These are phyloP conservation scores for Bipolaris bicolor DNA, from an alignment of 2,329 filamentous ascomycete species.

Conservation along the genomic window DNA sequence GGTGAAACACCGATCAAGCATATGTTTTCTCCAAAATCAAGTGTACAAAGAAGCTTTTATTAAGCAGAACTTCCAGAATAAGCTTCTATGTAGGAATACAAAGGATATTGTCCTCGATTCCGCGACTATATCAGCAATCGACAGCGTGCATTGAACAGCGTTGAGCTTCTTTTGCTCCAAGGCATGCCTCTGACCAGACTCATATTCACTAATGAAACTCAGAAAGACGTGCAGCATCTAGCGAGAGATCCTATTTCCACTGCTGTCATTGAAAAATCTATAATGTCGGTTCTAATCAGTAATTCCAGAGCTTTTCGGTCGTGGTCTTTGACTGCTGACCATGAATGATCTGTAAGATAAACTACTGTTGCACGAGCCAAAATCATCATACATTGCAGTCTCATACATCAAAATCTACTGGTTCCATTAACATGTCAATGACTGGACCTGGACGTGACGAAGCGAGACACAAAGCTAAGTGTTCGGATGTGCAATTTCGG, in stretches of 20 bases:
- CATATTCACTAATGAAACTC: slow-evolving; percentile 66
- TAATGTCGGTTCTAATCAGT: slow-evolving; percentile 64
- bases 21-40: slow-evolving; percentile 55
- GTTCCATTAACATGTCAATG: background rate
- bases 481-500: slow-evolving; percentile 65
- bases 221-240: slow-evolving; percentile 67
- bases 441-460: slow-evolving; percentile 22
- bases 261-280: slow-evolving; percentile 70
- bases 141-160: slow-evolving; percentile 65
- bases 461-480: slow-evolving; percentile 42
- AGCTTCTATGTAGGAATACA: slow-evolving; percentile 55
- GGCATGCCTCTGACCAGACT: slow-evolving; percentile 70
- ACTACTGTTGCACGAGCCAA: background rate
- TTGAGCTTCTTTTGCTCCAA: slow-evolving; percentile 69
- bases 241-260: slow-evolving; percentile 82
- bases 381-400: background rate
- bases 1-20: slow-evolving; percentile 43
- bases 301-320: slow-evolving; percentile 21
- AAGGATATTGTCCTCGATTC: slow-evolving; percentile 52
- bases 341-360: background rate
- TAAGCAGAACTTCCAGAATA: slow-evolving; percentile 53
- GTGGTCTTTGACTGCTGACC: background rate
- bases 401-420: background rate
- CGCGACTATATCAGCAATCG: slow-evolving; percentile 63
- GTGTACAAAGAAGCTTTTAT: slow-evolving; percentile 56